A percentile compares a stretch with the other conserved stretches of the same genome.
Conservation (phyloP, 2,329 filamentous ascomycete genomes). For the Pezicula carpinea region DNA sequence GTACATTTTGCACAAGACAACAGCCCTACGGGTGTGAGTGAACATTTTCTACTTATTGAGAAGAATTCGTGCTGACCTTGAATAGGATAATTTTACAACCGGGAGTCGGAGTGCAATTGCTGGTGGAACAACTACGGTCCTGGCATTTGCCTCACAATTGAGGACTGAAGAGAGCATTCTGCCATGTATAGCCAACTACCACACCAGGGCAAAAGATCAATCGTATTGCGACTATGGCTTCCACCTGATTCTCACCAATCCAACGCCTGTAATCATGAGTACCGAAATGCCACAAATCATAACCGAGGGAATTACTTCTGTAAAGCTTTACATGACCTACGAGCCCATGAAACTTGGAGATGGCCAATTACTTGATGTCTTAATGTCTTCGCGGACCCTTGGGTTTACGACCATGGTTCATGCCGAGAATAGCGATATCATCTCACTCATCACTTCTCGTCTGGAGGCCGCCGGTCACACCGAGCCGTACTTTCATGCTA, state of each 20-base stretch:
- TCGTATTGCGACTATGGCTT: constrained; percentile 54
- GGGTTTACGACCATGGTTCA: constrained; percentile 46
- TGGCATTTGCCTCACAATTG: constrained; percentile 52
- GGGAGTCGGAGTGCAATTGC: constrained; percentile 51
- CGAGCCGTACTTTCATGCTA: constrained; percentile 40
- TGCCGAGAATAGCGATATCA: constrained; percentile 43
- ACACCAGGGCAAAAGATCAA: constrained; percentile 37
- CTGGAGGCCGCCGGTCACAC: constrained; percentile 35
- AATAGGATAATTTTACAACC: constrained; percentile 29
- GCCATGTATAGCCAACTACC: constrained; percentile 41
- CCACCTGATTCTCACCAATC: constrained; percentile 46
- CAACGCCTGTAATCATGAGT: constrained; percentile 33
- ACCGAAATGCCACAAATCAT: constrained; percentile 37
- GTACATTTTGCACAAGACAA: constrained; percentile 44
- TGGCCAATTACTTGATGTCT: constrained; percentile 43
- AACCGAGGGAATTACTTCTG: constrained; percentile 38
- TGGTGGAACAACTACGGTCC: constrained; percentile 53
- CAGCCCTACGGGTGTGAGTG: constrained; percentile 36
- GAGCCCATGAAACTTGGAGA: constrained; percentile 44
- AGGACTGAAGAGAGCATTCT: constrained; percentile 41
- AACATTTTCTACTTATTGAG: not conserved
- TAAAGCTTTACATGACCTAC: constrained; percentile 52
- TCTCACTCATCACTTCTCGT: constrained; percentile 36
- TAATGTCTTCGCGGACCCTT: constrained; percentile 39
- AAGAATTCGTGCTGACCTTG: not conserved